phyloP scores from a whole-genome alignment of 805 yeast species.

The Komagataella pastoris region DNA sequence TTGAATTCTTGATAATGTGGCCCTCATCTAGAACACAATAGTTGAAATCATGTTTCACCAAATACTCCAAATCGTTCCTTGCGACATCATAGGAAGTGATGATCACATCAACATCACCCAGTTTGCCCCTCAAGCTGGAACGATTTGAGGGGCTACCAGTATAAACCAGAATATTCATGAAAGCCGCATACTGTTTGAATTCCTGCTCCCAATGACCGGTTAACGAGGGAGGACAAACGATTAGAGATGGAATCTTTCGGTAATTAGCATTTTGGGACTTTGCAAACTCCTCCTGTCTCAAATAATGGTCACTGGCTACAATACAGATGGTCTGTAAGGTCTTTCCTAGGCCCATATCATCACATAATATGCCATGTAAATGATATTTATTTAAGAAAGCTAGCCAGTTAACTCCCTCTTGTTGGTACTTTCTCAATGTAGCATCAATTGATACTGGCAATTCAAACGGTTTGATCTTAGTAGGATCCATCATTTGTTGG shows the following conservation, averaged over 20 bases:
- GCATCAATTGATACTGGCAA: conserved; percentile 90
- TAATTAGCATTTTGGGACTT: conserved; percentile 50
- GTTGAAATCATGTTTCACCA: conserved; percentile 58
- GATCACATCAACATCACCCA: conserved; percentile 61
- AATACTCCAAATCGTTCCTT: conserved; percentile 69
- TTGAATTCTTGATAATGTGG: conserved; percentile 87
- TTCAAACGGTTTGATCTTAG: conserved; percentile 75
- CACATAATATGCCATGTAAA: conserved; percentile 94
- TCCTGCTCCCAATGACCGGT: conserved; percentile 99
- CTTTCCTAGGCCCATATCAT: conserved; percentile 98
- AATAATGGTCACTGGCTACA: conserved; percentile 88
- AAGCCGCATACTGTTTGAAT: conserved; percentile 79
- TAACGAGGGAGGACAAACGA: conserved; percentile 92
- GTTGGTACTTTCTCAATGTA: conserved; percentile 87
- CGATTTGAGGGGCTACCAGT: conserved; percentile 87
- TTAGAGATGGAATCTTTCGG: conserved; percentile 68
- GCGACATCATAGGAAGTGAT: conserved; percentile 96
- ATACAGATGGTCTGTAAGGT: conserved; percentile 95
- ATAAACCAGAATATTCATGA: conserved; percentile 68
- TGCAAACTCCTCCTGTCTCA: conserved; percentile 59
- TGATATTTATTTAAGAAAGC: conserved; percentile 92
- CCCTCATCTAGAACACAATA: conserved; percentile 97
- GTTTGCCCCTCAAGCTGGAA: conserved; percentile 33
- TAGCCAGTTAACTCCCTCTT: conserved; percentile 97
- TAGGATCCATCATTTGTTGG: conserved; percentile 95